These are phyloP conservation scores for Candida ovalis DNA, from an alignment of 805 yeast species.

Conservation along the genomic window DNA sequence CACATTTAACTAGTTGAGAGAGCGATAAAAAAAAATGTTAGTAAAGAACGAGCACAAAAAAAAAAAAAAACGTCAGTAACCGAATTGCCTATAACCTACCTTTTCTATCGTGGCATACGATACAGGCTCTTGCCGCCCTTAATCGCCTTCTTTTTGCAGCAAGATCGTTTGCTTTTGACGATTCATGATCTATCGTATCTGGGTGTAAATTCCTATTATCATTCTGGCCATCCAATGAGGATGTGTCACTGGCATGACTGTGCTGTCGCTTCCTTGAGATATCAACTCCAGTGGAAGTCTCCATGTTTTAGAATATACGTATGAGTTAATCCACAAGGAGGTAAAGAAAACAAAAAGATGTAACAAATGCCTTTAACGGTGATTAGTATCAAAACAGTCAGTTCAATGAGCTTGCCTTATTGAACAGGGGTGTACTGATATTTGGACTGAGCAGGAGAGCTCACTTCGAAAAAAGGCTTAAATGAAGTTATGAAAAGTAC, in stretches of 20 bases:
- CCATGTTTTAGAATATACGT: neutral
- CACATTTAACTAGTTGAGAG: conserved; percentile 53
- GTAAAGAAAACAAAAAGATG: neutral
- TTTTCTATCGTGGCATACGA: conserved; percentile 68
- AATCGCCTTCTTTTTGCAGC: conserved; percentile 37
- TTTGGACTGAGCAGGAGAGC: too few relatives aligned
- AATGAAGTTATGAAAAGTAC: too few relatives aligned
- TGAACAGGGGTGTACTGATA: too few relatives aligned
- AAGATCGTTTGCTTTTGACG: neutral
- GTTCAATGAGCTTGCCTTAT: too few relatives aligned
- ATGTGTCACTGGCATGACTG: neutral
- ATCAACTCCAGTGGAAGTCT: neutral
- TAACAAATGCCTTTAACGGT: too few relatives aligned
- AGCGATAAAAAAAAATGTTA: conserved; percentile 17
- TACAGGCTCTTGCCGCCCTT: conserved; percentile 68
- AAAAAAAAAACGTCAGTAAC: neutral
- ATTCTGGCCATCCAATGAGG: neutral
- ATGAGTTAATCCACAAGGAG: neutral
- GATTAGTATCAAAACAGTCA: too few relatives aligned
- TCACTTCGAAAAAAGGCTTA: too few relatives aligned
- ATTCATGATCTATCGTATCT: neutral
- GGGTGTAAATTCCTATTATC: neutral
- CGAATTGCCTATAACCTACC: conserved; percentile 25
- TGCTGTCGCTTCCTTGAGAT: neutral
- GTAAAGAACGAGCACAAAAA: neutral